These are phyloP conservation scores for Cercophora sp. DNA, from an alignment of 495 filamentous ascomycete species.

Conservation along the genomic window DNA sequence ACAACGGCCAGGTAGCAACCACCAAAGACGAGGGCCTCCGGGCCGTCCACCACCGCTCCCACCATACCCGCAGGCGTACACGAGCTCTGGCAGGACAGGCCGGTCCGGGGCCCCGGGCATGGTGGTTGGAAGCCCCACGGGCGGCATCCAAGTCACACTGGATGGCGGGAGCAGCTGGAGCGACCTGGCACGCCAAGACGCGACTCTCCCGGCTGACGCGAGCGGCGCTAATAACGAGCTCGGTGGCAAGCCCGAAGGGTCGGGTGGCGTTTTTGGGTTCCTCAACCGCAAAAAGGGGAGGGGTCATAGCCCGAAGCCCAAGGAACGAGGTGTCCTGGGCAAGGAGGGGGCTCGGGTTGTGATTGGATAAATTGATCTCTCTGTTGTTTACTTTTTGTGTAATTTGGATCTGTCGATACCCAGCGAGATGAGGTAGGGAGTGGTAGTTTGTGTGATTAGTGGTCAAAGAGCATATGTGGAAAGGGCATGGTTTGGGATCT, in stretches of 20 bases:
- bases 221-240: slow-evolving; percentile 43
- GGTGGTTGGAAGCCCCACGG: slow-evolving; percentile 69
- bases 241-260: slow-evolving; percentile 35
- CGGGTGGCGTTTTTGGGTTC: slow-evolving; percentile 82
- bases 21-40: slow-evolving; percentile 19
- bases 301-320: slow-evolving; percentile 87
- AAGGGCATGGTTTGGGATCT: no score
- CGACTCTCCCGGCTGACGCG: slow-evolving; percentile 69
- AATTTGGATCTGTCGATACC: no score
- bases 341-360: slow-evolving; percentile 89
- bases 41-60: slow-evolving; percentile 38
- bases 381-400: no score
- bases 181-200: slow-evolving; percentile 76
- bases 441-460: no score
- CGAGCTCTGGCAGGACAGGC: slow-evolving; percentile 25
- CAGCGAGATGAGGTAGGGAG: no score
- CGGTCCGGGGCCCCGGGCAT: slow-evolving; percentile 38
- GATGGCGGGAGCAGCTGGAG: slow-evolving; percentile 87
- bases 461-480: no score
- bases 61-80: slow-evolving; percentile 48
- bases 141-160: slow-evolving; percentile 86
- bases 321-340: slow-evolving; percentile 87
- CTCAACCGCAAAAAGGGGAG: slow-evolving; percentile 83
- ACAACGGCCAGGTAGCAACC: slow-evolving; percentile 26
- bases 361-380: slow-evolving; percentile 35